These are phyloP conservation scores for Eucalyptus erythrocorys DNA, from an alignment of 345 rosid species.

Conservation along the genomic window DNA sequence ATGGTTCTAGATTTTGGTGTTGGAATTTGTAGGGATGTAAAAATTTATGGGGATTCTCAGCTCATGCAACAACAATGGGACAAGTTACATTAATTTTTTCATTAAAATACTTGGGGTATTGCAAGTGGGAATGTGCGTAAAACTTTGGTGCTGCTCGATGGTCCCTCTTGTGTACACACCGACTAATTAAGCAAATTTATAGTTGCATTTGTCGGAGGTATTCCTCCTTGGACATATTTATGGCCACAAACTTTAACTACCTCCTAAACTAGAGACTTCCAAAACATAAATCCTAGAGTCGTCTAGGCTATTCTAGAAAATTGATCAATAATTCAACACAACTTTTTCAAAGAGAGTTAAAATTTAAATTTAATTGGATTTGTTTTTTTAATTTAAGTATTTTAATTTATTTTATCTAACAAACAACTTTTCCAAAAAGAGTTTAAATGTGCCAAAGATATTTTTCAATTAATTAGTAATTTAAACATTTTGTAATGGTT, in stretches of 20 bases:
- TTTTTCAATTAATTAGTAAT: not conserved
- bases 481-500: not conserved
- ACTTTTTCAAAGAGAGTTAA: not conserved
- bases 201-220: not conserved
- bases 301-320: not conserved
- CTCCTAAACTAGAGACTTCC: not conserved
- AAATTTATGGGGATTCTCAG: not conserved
- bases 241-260: not conserved
- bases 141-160: not conserved
- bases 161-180: not conserved
- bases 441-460: not conserved
- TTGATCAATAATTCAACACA: not conserved
- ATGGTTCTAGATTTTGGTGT: not conserved
- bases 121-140: not conserved
- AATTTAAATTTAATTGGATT: not conserved
- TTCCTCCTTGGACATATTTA: not conserved
- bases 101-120: not conserved
- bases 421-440: not conserved
- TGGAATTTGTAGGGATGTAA: not conserved
- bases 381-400: not conserved
- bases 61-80: not conserved
- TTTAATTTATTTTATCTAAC: not conserved
- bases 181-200: not conserved
- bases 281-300: not conserved
- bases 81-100: no score